These are phyloP conservation scores for Suillus subaureus DNA, from an alignment of 768 basidiomycete species.

Conservation along the genomic window DNA sequence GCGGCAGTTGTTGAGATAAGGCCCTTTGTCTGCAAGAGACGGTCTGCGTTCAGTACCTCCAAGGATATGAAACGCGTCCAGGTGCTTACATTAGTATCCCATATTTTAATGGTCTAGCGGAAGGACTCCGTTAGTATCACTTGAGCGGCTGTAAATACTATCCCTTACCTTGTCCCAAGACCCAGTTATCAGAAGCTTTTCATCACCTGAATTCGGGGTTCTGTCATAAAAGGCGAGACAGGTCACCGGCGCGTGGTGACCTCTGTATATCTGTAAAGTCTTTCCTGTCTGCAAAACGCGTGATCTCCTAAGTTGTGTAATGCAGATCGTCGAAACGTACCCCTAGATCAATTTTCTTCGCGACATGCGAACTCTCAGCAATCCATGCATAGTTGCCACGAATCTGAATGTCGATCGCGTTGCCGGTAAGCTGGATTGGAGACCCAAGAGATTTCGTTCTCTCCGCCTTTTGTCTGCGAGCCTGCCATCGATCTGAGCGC, in stretches of 20 bases:
- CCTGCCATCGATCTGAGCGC: conserved; percentile 39
- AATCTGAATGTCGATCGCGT: conserved; percentile 71
- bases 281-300: conserved; percentile 67
- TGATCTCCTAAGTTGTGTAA: conserved; percentile 4
- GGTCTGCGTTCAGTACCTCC: conserved; percentile 9
- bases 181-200: conserved; percentile 74
- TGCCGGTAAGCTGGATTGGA: conserved; percentile 77
- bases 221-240: conserved; percentile 68
- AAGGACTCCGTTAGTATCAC: conserved; percentile 15
- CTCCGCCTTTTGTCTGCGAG: conserved; percentile 72
- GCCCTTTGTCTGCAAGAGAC: conserved; percentile 59
- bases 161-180: conserved; percentile 86
- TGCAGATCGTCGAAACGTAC: conserved; percentile 40
- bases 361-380: conserved; percentile 81
- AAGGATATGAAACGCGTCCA: background rate
- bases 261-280: conserved; percentile 72
- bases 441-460: conserved; percentile 71
- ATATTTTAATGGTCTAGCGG: conserved; percentile 79
- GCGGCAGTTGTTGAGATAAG: conserved; percentile 71
- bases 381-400: conserved; percentile 76
- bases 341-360: conserved; percentile 75
- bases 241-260: conserved; percentile 90
- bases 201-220: conserved; percentile 39
- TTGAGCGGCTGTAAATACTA: background rate
- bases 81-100: conserved; percentile 69